Evolutionary conservation across 2,329 filamentous ascomycete genomes (phyloP).

Genomic region (Trichoderma afroharzianum): DNA sequence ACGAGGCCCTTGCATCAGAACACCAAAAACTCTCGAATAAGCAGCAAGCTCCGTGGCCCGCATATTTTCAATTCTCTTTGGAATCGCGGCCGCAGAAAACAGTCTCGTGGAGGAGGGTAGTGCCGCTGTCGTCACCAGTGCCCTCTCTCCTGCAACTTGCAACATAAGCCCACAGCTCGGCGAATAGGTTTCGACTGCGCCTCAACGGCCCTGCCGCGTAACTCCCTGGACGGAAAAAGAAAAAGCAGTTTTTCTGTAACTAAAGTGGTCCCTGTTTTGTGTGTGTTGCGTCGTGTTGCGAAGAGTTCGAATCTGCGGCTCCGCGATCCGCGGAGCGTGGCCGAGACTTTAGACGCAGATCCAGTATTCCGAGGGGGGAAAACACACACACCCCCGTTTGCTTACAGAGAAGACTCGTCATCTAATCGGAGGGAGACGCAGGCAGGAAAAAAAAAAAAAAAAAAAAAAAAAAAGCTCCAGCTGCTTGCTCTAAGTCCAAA

Average conservation of each 20-base stretch:
- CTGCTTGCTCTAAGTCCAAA: neutral
- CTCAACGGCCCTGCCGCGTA: neutral
- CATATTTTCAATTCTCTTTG: neutral
- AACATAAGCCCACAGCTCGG: too few relatives aligned
- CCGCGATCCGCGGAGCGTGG: conserved; percentile 1
- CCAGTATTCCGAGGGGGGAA: neutral
- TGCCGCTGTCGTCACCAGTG: conserved; percentile 1
- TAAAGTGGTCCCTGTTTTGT: neutral
- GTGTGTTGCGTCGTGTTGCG: neutral
- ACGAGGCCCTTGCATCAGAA: neutral
- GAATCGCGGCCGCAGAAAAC: neutral
- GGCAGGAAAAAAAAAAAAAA: neutral
- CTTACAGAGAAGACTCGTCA: conserved; percentile 10
- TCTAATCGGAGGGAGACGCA: neutral
- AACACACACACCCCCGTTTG: neutral
- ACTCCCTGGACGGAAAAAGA: neutral
- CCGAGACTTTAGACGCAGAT: conserved; percentile 4
- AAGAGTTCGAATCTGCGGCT: neutral
- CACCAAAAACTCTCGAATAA: neutral
- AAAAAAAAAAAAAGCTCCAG: neutral
- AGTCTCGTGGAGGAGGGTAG: neutral
- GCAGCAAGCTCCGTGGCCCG: neutral
- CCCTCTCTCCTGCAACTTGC: neutral
- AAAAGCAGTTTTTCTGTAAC: neutral
- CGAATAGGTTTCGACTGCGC: neutral